Evolutionary conservation across 179 eudicot genomes (phyloP).

Genomic region (Beta macrorhiza): DNA sequence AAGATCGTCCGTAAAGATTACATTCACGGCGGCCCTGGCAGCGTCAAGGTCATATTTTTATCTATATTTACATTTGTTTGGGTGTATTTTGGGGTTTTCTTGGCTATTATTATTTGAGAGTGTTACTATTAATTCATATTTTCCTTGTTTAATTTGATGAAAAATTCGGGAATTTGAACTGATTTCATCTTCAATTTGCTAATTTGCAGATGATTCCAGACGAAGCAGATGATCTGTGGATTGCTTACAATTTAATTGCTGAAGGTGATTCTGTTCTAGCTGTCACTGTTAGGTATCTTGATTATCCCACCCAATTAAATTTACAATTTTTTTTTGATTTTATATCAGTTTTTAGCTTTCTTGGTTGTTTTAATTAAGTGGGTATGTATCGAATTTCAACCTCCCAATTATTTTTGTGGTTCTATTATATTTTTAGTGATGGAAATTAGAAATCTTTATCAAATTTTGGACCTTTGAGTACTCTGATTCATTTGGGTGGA

Average conservation of each 20-base stretch:
- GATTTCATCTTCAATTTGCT: constrained; percentile 13
- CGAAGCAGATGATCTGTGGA: constrained; percentile 90
- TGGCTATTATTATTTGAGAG: background rate
- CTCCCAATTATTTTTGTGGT: background rate
- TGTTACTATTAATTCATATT: background rate
- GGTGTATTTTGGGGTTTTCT: background rate
- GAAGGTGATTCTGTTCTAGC: constrained; percentile 68
- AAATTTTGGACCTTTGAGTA: background rate
- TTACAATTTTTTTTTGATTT: background rate
- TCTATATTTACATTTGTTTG: background rate
- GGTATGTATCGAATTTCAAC: background rate
- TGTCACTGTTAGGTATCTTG: constrained; percentile 60
- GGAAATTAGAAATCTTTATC: no score
- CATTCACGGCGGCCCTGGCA: constrained; percentile 71
- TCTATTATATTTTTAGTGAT: no score
- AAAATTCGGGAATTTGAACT: background rate
- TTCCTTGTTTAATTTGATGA: background rate
- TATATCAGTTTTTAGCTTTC: background rate
- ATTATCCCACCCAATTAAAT: background rate
- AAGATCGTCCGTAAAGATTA: constrained; percentile 66
- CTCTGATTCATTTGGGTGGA: background rate
- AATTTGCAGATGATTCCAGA: constrained; percentile 72
- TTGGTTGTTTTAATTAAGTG: background rate
- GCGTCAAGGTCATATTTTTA: constrained; percentile 55
- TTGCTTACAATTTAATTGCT: constrained; percentile 79